Evolutionary conservation across 2,329 filamentous ascomycete species (phyloP).

Genomic region (Epichloe baconii): DNA sequence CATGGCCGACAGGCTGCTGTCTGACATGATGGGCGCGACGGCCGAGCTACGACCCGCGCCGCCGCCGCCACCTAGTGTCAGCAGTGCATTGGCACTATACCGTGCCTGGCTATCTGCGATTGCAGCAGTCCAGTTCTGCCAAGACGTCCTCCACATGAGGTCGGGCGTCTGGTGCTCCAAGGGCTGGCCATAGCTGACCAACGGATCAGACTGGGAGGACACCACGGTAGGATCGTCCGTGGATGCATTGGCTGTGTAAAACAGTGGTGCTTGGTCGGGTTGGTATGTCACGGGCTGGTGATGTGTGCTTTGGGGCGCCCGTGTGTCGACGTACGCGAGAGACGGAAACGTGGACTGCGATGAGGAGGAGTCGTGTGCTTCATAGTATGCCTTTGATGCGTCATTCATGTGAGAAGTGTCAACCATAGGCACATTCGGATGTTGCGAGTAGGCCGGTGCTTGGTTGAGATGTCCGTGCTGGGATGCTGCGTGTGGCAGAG

Average conservation of each 20-base stretch:
- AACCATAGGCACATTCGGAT: slow-evolving; percentile 9
- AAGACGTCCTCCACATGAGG: slow-evolving; percentile 31
- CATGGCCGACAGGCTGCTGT: slow-evolving; percentile 1
- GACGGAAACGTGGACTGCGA: slow-evolving; percentile 18
- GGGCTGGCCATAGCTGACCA: slow-evolving; percentile 28
- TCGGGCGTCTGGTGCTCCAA: slow-evolving; percentile 15
- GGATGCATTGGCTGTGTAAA: slow-evolving; percentile 13
- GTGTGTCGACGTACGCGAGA: slow-evolving; percentile 18
- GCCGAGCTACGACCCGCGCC: neutral
- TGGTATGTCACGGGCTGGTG: slow-evolving; percentile 11
- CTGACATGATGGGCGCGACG: slow-evolving; percentile 1
- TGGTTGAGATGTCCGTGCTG: slow-evolving; percentile 20
- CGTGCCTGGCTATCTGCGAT: slow-evolving; percentile 36
- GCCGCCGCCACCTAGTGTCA: slow-evolving; percentile 28
- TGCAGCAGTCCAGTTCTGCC: slow-evolving; percentile 42
- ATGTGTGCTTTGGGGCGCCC: neutral
- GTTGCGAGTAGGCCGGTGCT: slow-evolving; percentile 12
- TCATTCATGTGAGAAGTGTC: slow-evolving; percentile 10
- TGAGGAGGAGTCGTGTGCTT: slow-evolving; percentile 11
- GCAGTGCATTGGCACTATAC: slow-evolving; percentile 34
- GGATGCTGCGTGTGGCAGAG: slow-evolving; percentile 18
- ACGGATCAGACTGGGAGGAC: slow-evolving; percentile 20
- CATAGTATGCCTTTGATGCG: slow-evolving; percentile 18
- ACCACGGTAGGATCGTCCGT: slow-evolving; percentile 10
- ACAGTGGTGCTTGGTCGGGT: slow-evolving; percentile 14